phyloP scores from a whole-genome alignment of 805 yeast genomes.

The Candida tibetensis region DNA sequence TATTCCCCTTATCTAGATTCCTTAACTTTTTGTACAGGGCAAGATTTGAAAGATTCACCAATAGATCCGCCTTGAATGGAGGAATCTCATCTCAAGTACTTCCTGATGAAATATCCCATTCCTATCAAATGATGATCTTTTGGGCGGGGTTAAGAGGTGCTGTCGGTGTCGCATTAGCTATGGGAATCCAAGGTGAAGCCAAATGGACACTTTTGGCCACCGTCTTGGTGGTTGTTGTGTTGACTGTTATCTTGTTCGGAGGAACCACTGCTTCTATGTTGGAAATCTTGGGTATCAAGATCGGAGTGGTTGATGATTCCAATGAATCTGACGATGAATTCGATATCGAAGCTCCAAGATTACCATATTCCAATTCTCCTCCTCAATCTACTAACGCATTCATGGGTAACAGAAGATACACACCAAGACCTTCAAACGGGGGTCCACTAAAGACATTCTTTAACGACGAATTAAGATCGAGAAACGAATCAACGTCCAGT shows the following conservation, averaged over 20 bases:
- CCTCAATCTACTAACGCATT: slow-evolving; percentile 11
- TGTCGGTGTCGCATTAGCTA: slow-evolving; percentile 97
- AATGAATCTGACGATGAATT: slow-evolving; percentile 89
- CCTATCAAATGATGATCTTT: slow-evolving; percentile 97
- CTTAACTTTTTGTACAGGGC: slow-evolving; percentile 76
- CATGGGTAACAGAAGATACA: slow-evolving; percentile 25
- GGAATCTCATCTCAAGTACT: slow-evolving; percentile 42
- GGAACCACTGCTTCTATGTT: slow-evolving; percentile 99
- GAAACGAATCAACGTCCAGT: slow-evolving; percentile 30
- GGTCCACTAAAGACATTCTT: slow-evolving; percentile 11
- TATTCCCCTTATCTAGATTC: slow-evolving; percentile 84
- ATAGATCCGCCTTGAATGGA: slow-evolving; percentile 28
- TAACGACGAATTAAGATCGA: slow-evolving; percentile 25
- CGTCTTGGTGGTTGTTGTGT: slow-evolving; percentile 91
- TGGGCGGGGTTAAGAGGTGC: slow-evolving; percentile 99
- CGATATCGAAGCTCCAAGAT: slow-evolving; percentile 75
- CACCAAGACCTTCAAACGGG: slow-evolving; percentile 9
- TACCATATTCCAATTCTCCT: slow-evolving; percentile 20
- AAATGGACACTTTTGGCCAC: slow-evolving; percentile 89
- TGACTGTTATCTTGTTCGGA: slow-evolving; percentile 94
- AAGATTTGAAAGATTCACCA: slow-evolving; percentile 44
- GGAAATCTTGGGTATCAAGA: slow-evolving; percentile 87
- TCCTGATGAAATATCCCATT: slow-evolving; percentile 90
- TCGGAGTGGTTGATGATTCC: slow-evolving; percentile 80
- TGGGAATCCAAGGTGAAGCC: slow-evolving; percentile 94